A percentile compares a stretch with the other conserved stretches of the same genome.
These are phyloP conservation scores for Linderina pennispora DNA, from an alignment of 192 early-diverging fungal genomes.

Conservation along the genomic window DNA sequence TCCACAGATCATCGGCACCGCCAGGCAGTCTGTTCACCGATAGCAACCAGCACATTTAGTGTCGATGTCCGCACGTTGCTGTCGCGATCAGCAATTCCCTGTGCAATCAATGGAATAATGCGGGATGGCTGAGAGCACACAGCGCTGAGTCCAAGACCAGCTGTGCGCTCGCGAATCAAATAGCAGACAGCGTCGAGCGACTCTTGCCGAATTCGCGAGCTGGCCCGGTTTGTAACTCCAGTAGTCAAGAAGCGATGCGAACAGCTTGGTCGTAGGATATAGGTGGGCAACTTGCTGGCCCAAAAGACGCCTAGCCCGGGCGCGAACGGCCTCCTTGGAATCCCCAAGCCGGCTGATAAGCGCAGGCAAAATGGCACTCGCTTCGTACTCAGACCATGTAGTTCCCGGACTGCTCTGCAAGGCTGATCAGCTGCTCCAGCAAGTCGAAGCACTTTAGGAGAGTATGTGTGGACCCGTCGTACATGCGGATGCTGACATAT, in stretches of 20 bases:
- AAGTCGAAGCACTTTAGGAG: constrained; percentile 80
- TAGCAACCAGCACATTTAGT: constrained; percentile 63
- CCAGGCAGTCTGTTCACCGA: constrained; percentile 60
- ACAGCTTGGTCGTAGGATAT: constrained; percentile 75
- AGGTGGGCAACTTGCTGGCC: constrained; percentile 64
- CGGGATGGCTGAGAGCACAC: constrained; percentile 55
- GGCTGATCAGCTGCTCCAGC: constrained; percentile 61
- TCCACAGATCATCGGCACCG: constrained; percentile 67
- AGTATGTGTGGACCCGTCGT: constrained; percentile 87
- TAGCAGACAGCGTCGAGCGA: constrained; percentile 73
- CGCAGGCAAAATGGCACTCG: constrained; percentile 63
- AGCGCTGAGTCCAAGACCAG: constrained; percentile 27
- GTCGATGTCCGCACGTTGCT: constrained; percentile 75
- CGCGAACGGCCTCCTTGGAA: constrained; percentile 74
- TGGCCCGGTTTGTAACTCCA: constrained; percentile 67
- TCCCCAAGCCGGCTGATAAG: constrained; percentile 69
- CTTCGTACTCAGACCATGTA: constrained; percentile 77
- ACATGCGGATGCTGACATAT: constrained; percentile 83
- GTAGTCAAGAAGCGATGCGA: constrained; percentile 59
- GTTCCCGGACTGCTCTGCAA: constrained; percentile 59
- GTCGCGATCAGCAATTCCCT: constrained; percentile 75
- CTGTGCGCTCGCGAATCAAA: constrained; percentile 57
- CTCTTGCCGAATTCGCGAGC: constrained; percentile 72
- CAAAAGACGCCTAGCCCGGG: constrained; percentile 59
- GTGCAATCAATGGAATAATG: constrained; percentile 62